phyloP scores from a whole-genome alignment of 1,139 yeast genomes.

The Candida freyschussii region DNA sequence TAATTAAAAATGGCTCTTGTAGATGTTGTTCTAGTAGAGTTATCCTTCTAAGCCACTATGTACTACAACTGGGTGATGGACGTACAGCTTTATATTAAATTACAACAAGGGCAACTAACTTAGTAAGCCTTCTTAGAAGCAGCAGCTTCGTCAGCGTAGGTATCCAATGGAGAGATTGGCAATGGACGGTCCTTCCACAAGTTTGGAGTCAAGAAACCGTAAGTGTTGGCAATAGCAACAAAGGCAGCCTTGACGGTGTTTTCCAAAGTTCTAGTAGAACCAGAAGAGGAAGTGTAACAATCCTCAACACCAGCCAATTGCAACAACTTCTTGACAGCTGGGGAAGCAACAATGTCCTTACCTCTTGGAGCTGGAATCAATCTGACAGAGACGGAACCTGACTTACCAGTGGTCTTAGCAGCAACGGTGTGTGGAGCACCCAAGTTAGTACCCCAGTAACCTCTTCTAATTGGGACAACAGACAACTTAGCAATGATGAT shows the following conservation, averaged over 20 bases:
- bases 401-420: slow-evolving; percentile 97
- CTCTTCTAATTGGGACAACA: slow-evolving; percentile 99
- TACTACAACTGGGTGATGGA: background rate
- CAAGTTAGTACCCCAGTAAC: slow-evolving; percentile 99
- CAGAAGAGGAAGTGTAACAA: slow-evolving; percentile 97
- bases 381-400: slow-evolving; percentile 98
- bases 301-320: slow-evolving; percentile 99
- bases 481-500: slow-evolving; percentile 98
- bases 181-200: slow-evolving; percentile 88
- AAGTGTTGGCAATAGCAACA: slow-evolving; percentile 99
- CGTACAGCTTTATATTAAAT: slow-evolving; percentile 1
- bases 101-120: slow-evolving; percentile 6
- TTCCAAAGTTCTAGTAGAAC: slow-evolving; percentile 99
- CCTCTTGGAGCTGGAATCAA: slow-evolving; percentile 99
- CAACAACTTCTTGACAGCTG: slow-evolving; percentile 97
- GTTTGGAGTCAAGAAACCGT: slow-evolving; percentile 99
- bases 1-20: no score
- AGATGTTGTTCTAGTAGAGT: no score
- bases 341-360: slow-evolving; percentile 99
- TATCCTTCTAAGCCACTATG: no score
- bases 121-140: slow-evolving; percentile 51
- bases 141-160: slow-evolving; percentile 81
- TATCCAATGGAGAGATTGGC: slow-evolving; percentile 90
- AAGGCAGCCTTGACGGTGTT: slow-evolving; percentile 99
- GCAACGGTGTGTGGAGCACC: slow-evolving; percentile 99